These are phyloP conservation scores for Globisporangium parvum DNA, from an alignment of 352 stramenopile species.

Conservation along the genomic window DNA sequence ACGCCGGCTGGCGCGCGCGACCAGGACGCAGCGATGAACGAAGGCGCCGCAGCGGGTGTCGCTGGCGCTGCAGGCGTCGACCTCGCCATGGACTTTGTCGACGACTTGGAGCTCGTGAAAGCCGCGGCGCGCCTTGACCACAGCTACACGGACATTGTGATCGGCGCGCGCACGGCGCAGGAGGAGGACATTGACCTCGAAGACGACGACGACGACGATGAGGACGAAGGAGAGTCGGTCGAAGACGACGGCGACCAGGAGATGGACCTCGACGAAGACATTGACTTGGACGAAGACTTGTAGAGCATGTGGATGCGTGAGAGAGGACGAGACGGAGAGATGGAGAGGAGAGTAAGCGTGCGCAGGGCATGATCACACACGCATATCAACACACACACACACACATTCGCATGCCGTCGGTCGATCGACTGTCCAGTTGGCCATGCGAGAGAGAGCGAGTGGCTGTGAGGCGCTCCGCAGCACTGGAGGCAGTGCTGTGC, in stretches of 20 bases:
- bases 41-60: conserved; percentile 23
- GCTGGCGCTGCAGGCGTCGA: conserved; percentile 16
- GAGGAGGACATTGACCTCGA: conserved; percentile 69
- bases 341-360: too few relatives aligned
- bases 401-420: too few relatives aligned
- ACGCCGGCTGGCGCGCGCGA: conserved; percentile 48
- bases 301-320: conserved; percentile 2
- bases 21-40: conserved; percentile 34
- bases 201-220: conserved; percentile 50
- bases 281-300: conserved; percentile 59
- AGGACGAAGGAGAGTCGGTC: conserved; percentile 40
- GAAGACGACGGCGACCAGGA: conserved; percentile 67
- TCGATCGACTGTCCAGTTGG: too few relatives aligned
- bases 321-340: too few relatives aligned
- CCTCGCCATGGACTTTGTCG: conserved; percentile 67
- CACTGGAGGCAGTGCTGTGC: too few relatives aligned
- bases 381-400: too few relatives aligned
- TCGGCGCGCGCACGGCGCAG: conserved; percentile 53
- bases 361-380: too few relatives aligned
- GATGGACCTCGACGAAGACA: conserved; percentile 71
- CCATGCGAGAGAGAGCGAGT: too few relatives aligned
- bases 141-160: conserved; percentile 88
- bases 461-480: too few relatives aligned
- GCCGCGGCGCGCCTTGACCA: conserved; percentile 78
- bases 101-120: conserved; percentile 85